Evolutionary conservation across 257 asterid species (phyloP).

Genomic region (Oldenlandia corymbosa): DNA sequence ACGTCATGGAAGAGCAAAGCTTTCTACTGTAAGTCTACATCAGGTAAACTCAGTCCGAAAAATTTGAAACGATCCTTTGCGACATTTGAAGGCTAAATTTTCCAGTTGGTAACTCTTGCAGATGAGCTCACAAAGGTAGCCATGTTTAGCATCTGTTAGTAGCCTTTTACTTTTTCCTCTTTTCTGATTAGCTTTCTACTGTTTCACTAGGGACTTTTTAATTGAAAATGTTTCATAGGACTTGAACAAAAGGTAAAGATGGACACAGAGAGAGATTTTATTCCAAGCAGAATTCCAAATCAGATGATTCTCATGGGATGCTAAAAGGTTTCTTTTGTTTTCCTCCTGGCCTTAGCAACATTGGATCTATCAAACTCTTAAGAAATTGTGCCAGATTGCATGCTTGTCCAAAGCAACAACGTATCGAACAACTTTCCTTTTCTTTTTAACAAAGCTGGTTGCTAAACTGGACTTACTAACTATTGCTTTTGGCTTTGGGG

Average conservation of each 20-base stretch:
- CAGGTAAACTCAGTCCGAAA: too few species aligned
- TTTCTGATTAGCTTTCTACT: slow-evolving; percentile 32
- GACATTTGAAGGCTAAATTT: too few species aligned
- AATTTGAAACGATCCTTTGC: too few species aligned
- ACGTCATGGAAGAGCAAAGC: too few species aligned
- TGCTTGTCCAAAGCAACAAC: slow-evolving; percentile 23
- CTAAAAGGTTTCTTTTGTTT: slow-evolving; percentile 18
- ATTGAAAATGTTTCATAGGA: too few species aligned
- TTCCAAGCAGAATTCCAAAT: slow-evolving; percentile 10
- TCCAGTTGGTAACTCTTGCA: too few species aligned
- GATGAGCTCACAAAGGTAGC: too few species aligned
- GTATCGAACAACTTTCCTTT: slow-evolving; percentile 1
- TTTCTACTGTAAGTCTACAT: too few species aligned
- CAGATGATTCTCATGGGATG: slow-evolving; percentile 14
- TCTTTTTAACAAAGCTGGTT: background rate
- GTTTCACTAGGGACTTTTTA: too few species aligned
- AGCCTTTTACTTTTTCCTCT: slow-evolving; percentile 19
- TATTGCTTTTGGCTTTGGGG: background rate
- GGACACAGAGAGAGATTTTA: slow-evolving; percentile 19
- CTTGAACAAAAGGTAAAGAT: slow-evolving; percentile 29
- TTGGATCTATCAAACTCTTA: slow-evolving; percentile 16
- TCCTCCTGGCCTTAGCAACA: background rate
- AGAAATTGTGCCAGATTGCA: slow-evolving; percentile 21
- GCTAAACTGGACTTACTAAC: background rate
- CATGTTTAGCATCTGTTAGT: too few species aligned